These are phyloP conservation scores for Mycena metata DNA, from an alignment of 768 basidiomycete genomes.

Conservation along the genomic window DNA sequence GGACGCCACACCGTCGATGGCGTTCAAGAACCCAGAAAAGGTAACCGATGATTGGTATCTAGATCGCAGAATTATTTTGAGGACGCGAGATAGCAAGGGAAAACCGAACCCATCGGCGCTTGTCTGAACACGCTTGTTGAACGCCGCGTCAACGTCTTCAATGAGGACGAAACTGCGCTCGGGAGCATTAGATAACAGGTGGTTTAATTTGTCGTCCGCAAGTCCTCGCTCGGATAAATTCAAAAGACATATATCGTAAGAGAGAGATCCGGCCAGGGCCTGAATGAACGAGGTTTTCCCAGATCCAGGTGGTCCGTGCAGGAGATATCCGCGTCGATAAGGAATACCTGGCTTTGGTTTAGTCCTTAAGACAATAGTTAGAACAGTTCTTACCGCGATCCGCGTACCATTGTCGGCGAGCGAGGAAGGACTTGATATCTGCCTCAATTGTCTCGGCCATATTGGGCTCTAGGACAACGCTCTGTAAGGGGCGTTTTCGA, in stretches of 20 bases:
- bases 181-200: constrained; percentile 92
- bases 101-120: constrained; percentile 88
- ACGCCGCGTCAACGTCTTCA: constrained; percentile 98
- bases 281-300: constrained; percentile 99
- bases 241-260: constrained; percentile 95
- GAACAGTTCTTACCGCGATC: constrained; percentile 82
- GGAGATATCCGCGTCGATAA: constrained; percentile 94
- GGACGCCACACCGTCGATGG: constrained; percentile 96
- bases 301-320: constrained; percentile 97
- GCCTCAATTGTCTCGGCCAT: constrained; percentile 86
- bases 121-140: constrained; percentile 92
- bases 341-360: constrained; percentile 80
- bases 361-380: constrained; percentile 10
- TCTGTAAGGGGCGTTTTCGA: constrained; percentile 85
- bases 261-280: constrained; percentile 91
- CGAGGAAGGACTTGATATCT: constrained; percentile 87
- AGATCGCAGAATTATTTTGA: constrained; percentile 24
- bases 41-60: constrained; percentile 97
- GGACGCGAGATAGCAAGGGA: background rate
- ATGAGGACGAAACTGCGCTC: constrained; percentile 95
- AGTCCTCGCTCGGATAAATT: constrained; percentile 97
- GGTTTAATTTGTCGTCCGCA: constrained; percentile 96
- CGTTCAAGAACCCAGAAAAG: constrained; percentile 97
- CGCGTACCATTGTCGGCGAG: constrained; percentile 92
- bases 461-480: constrained; percentile 88